Conservation (phyloP, 805 yeast genomes). For the Naumovozyma castellii region DNA sequence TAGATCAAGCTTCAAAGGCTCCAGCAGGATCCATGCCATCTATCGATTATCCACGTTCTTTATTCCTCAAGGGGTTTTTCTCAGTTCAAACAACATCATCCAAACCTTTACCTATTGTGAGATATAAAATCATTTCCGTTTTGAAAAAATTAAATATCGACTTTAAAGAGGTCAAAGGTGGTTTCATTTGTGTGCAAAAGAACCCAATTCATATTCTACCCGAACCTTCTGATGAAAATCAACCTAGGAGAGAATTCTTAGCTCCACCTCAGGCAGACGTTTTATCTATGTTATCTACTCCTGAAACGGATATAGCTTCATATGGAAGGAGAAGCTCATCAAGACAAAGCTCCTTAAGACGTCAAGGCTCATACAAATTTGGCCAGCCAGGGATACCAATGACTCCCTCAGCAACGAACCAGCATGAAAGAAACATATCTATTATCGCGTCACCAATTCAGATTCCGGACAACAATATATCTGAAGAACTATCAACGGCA, state of each 20-base stretch:
- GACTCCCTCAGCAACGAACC: slow-evolving; percentile 43
- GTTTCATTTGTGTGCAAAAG: slow-evolving; percentile 71
- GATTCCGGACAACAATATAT: slow-evolving; percentile 3
- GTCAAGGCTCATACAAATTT: slow-evolving; percentile 25
- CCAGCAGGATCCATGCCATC: slow-evolving; percentile 82
- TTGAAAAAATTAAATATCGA: slow-evolving; percentile 68
- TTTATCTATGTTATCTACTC: background rate
- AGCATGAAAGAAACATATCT: slow-evolving; percentile 23
- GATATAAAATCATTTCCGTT: slow-evolving; percentile 73
- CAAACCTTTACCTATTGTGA: slow-evolving; percentile 78
- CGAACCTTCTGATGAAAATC: background rate
- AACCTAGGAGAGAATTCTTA: background rate
- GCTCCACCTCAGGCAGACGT: background rate
- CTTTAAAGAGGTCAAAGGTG: slow-evolving; percentile 86
- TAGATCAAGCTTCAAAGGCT: slow-evolving; percentile 45
- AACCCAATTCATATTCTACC: slow-evolving; percentile 26
- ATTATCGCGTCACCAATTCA: slow-evolving; percentile 23
- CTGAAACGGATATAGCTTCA: background rate
- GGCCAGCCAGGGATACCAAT: slow-evolving; percentile 38
- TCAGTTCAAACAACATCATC: slow-evolving; percentile 93
- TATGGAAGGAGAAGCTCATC: slow-evolving; percentile 8
- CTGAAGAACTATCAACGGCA: slow-evolving; percentile 28
- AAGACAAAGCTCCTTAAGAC: slow-evolving; percentile 33
- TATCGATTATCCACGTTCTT: slow-evolving; percentile 83
- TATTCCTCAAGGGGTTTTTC: slow-evolving; percentile 86